phyloP scores from a whole-genome alignment of 192 early-diverging fungal genomes.

The Jimgerdemannia flammicorona region DNA sequence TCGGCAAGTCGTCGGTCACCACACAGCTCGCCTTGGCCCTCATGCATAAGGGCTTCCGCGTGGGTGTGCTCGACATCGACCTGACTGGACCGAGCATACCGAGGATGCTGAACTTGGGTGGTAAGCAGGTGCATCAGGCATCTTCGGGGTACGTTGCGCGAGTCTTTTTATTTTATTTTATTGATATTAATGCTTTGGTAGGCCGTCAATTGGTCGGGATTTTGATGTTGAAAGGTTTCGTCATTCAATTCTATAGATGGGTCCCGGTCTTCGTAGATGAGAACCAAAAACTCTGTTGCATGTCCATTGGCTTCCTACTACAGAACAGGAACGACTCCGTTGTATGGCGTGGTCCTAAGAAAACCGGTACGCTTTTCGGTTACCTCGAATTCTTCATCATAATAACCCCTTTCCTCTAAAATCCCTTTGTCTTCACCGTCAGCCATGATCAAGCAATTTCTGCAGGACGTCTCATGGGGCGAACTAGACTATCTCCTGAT shows the following conservation, averaged over 20 bases:
- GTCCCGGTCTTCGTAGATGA: too few species aligned
- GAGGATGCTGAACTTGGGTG: conserved; percentile 82
- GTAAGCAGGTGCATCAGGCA: conserved; percentile 80
- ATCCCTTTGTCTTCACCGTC: neutral
- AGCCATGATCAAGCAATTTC: conserved; percentile 93
- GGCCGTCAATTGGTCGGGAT: too few species aligned
- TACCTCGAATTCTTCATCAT: neutral
- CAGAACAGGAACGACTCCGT: conserved; percentile 84
- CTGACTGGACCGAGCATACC: conserved; percentile 94
- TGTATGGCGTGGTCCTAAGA: conserved; percentile 95
- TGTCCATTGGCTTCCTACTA: conserved; percentile 95
- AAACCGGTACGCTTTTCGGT: conserved; percentile 51
- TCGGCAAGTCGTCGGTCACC: conserved; percentile 93
- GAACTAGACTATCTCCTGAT: conserved; percentile 87
- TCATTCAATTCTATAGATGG: too few species aligned
- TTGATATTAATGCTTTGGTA: too few species aligned
- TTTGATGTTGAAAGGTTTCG: too few species aligned
- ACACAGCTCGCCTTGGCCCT: conserved; percentile 88
- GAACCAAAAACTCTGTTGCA: conserved; percentile 13
- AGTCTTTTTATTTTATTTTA: conserved; percentile 15
- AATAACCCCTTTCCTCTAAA: neutral
- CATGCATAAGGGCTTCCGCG: conserved; percentile 34
- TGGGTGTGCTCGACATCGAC: conserved; percentile 95
- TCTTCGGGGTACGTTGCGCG: conserved; percentile 70
- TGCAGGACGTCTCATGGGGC: conserved; percentile 94